phyloP scores from a whole-genome alignment of 192 early-diverging fungal genomes.

The Gryganskiella cystojenkinii region DNA sequence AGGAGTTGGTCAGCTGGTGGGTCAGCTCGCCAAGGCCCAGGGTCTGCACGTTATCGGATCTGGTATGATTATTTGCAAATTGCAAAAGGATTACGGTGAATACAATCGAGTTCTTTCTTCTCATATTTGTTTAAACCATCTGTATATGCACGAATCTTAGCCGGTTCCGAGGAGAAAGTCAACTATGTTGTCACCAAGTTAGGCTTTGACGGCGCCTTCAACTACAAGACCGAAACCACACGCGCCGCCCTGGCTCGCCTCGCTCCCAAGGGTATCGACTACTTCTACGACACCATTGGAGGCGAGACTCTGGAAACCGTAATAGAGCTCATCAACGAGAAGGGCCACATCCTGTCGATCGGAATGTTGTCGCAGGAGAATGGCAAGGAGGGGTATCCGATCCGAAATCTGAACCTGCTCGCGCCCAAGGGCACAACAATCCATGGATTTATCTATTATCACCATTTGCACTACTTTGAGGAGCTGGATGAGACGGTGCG shows the following conservation, averaged over 20 bases:
- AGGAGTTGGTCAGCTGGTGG: constrained; percentile 78
- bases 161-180: constrained; percentile 89
- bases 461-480: constrained; percentile 46
- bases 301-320: constrained; percentile 80
- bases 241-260: constrained; percentile 57
- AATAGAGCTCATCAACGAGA: constrained; percentile 68
- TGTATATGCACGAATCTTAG: constrained; percentile 51
- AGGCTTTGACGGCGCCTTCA: constrained; percentile 88
- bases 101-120: neutral
- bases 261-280: constrained; percentile 84
- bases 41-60: constrained; percentile 86
- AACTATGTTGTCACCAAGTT: constrained; percentile 68
- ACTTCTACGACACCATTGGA: constrained; percentile 86
- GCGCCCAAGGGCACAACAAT: constrained; percentile 65
- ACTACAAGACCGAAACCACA: constrained; percentile 81
- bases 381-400: constrained; percentile 58
- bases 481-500: constrained; percentile 53
- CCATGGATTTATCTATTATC: constrained; percentile 69
- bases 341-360: constrained; percentile 72
- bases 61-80: constrained; percentile 18
- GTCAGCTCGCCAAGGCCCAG: constrained; percentile 83
- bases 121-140: neutral
- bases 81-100: neutral
- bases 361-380: constrained; percentile 86
- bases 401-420: constrained; percentile 68